These are phyloP conservation scores for Dimargaris xerosporica DNA, from an alignment of 192 early-diverging fungal species.

Conservation along the genomic window DNA sequence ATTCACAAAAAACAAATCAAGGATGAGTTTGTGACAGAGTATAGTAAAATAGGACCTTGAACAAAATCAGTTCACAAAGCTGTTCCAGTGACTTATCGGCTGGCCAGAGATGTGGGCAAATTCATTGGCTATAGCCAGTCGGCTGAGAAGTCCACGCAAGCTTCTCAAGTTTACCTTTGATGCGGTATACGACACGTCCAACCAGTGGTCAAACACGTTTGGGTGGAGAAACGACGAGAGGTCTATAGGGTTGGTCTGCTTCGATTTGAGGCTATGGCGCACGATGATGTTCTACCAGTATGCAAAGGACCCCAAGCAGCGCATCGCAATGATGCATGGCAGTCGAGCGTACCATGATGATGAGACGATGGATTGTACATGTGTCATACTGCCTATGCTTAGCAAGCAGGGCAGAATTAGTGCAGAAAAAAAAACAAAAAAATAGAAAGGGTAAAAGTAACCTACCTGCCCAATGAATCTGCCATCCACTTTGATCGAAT, in stretches of 20 bases:
- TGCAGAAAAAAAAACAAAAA: no score
- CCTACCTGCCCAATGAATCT: neutral
- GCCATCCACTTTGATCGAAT: neutral
- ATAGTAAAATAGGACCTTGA: no score
- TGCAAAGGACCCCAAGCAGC: neutral
- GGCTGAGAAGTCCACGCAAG: neutral
- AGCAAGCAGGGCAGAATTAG: no score
- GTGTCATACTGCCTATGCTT: neutral
- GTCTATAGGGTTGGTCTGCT: slow-evolving; percentile 32
- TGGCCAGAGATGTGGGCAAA: neutral
- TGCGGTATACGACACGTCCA: slow-evolving; percentile 37
- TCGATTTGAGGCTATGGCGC: neutral
- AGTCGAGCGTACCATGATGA: neutral
- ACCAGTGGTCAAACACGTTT: slow-evolving; percentile 19
- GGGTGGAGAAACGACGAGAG: slow-evolving; percentile 25
- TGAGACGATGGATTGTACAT: neutral
- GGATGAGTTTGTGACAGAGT: neutral
- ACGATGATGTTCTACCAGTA: neutral
- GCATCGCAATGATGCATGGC: neutral
- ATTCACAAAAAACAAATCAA: neutral
- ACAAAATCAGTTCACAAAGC: neutral
- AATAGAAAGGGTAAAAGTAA: neutral
- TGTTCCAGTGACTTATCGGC: neutral
- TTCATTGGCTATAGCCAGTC: neutral
- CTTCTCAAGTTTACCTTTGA: slow-evolving; percentile 20